Evolutionary conservation across 768 basidiomycete genomes (phyloP).

Genomic region (Amanita molliuscula): DNA sequence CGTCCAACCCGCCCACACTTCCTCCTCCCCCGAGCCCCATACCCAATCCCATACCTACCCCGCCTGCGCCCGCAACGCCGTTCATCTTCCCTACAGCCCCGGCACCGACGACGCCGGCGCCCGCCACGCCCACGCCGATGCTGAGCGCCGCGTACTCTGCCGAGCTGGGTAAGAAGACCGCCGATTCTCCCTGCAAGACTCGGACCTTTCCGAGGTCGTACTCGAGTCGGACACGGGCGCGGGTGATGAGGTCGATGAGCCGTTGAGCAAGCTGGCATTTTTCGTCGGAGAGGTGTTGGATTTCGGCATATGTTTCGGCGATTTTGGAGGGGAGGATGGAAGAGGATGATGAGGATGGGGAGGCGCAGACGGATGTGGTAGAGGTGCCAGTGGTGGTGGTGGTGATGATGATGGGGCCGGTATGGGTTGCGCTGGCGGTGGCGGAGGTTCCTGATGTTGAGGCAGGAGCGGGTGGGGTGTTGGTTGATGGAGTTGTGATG

Average conservation of each 20-base stretch:
- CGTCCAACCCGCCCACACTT: neutral
- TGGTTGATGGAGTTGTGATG: slow-evolving; percentile 17
- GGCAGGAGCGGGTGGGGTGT: slow-evolving; percentile 31
- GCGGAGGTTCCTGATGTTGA: neutral
- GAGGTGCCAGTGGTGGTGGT: slow-evolving; percentile 17
- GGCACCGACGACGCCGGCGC: neutral
- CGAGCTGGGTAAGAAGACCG: no score
- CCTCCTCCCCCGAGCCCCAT: neutral
- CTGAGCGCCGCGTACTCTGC: slow-evolving; percentile 16
- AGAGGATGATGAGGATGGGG: slow-evolving; percentile 12
- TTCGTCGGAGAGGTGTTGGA: slow-evolving; percentile 32
- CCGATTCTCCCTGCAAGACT: slow-evolving; percentile 34
- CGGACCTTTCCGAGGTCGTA: slow-evolving; percentile 37
- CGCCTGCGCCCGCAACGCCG: neutral
- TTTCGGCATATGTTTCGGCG: slow-evolving; percentile 33
- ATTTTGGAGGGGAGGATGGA: slow-evolving; percentile 31
- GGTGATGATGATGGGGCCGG: slow-evolving; percentile 12
- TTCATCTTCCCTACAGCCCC: neutral
- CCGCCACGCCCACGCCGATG: slow-evolving; percentile 7
- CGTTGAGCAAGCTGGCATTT: slow-evolving; percentile 37
- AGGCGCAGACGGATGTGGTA: slow-evolving; percentile 16
- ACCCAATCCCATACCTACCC: neutral
- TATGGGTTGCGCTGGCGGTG: slow-evolving; percentile 7
- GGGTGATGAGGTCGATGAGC: slow-evolving; percentile 36
- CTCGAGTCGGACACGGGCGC: slow-evolving; percentile 39